Evolutionary conservation across 768 basidiomycete species (phyloP), one percentile per base, ranked within the genome.

Genomic region (Macrolepiota albuminosa): DNA sequence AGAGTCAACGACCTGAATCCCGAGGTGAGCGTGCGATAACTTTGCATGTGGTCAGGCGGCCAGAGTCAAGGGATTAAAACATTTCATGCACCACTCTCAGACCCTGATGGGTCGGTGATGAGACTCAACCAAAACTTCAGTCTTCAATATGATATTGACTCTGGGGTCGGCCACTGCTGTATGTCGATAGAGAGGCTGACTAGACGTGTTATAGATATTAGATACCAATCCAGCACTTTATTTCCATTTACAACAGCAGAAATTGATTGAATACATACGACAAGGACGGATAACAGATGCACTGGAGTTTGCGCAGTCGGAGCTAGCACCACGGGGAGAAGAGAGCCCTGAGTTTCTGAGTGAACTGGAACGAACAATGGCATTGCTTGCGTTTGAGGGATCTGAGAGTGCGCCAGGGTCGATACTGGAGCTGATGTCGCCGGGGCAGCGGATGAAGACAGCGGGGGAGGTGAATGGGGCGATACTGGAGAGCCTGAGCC

Each of bases 11-110:
- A 98, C 72, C 73, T 98, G 65, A 93, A 98, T 71, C 92, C 94
- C 33, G 95, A 98, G 88, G 97, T 98, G 75, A 78, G 92, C 74
- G 37, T 66, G 91, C 73, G 36, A 67, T 39, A 14, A 46, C 62
- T 57, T 58, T 57, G 48, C 62, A 43, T 54, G 53, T 31, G 34
- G 43, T 42, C 48, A 36, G 43, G 37, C 62, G 58, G 53, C 61
- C 54, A 60, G 70, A 54, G 63, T 69, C 72, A 77, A 73, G 91
- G 78, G 94, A 96, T 96, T 95, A 88, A 78, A 93, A 67, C 69
- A 72, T 84, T 88, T 90, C 93, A 97, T 97, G 95, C 95, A 97
- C 95, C 95, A 96, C 93, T 88, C 95, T 84, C 81, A 97, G 86
- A 78, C 86, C 76, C 69, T 31, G 16, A 69, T 72, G 58, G 84